Conservation (phyloP, 371 early-diverging fungal genomes). For the Apophysomyces elegans region DNA sequence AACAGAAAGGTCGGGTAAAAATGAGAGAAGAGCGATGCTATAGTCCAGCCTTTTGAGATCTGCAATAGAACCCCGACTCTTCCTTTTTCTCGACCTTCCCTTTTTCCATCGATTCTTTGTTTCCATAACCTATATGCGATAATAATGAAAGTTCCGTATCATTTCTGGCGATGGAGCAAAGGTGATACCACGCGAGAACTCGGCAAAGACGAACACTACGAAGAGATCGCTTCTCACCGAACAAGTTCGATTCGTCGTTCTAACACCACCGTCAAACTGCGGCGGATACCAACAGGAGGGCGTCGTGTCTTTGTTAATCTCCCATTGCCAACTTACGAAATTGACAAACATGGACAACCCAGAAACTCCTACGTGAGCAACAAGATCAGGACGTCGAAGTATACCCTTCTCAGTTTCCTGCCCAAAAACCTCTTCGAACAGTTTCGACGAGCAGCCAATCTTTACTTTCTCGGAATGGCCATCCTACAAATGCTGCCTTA, state of each 20-base stretch:
- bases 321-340: conserved; percentile 59
- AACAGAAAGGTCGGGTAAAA: no score
- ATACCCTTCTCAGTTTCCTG: conserved; percentile 89
- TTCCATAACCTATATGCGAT: not conserved
- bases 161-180: conserved; percentile 5
- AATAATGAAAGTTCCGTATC: not conserved
- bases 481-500: conserved; percentile 86
- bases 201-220: not conserved
- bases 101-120: conserved; percentile 1
- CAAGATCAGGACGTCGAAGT: conserved; percentile 88
- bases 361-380: conserved; percentile 59
- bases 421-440: conserved; percentile 98
- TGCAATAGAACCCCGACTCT: conserved; percentile 2
- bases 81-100: conserved; percentile 11
- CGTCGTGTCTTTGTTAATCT: conserved; percentile 75
- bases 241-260: conserved; percentile 6
- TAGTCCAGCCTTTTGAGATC: no score
- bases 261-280: conserved; percentile 34
- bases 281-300: conserved; percentile 33
- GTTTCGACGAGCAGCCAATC: conserved; percentile 93
- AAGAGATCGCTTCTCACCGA: conserved; percentile 1
- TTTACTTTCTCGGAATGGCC: conserved; percentile 95
- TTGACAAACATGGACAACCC: conserved; percentile 56
- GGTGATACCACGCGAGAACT: not conserved
- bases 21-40: no score